These are phyloP conservation scores for Salix koriyanagi DNA, from an alignment of 345 rosid species.

Conservation along the genomic window DNA sequence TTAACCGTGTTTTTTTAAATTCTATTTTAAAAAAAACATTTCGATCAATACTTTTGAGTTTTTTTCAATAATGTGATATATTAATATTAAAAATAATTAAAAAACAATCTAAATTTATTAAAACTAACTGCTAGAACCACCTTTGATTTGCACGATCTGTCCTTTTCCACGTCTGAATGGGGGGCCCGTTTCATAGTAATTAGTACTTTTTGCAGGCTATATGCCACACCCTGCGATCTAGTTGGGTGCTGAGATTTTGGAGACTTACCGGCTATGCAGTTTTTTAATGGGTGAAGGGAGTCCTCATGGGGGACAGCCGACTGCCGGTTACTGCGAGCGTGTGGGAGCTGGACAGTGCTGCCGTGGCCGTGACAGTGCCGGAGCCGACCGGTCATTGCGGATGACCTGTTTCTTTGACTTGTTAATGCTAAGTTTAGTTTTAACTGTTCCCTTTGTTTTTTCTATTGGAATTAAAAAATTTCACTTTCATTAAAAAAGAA, in stretches of 20 bases:
- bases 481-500: neutral
- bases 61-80: no score
- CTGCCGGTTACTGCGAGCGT: constrained; percentile 8
- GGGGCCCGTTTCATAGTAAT: neutral
- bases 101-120: no score
- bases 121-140: no score
- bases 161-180: neutral
- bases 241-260: neutral
- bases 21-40: no score
- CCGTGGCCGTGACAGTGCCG: constrained; percentile 58
- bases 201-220: neutral
- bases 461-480: neutral
- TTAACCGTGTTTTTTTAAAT: no score
- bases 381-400: constrained; percentile 52
- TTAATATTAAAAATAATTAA: no score
- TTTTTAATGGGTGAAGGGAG: no score
- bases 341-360: neutral
- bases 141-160: neutral
- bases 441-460: constrained; percentile 2
- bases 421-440: constrained; percentile 4
- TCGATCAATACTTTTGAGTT: no score
- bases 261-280: neutral
- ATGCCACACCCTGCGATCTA: neutral
- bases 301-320: constrained; percentile 1
- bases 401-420: constrained; percentile 50